A percentile compares a stretch with the other conserved stretches of the same genome.
phyloP scores from a whole-genome alignment of 106 monocot genomes.

The Phalaenopsis aphrodite region DNA sequence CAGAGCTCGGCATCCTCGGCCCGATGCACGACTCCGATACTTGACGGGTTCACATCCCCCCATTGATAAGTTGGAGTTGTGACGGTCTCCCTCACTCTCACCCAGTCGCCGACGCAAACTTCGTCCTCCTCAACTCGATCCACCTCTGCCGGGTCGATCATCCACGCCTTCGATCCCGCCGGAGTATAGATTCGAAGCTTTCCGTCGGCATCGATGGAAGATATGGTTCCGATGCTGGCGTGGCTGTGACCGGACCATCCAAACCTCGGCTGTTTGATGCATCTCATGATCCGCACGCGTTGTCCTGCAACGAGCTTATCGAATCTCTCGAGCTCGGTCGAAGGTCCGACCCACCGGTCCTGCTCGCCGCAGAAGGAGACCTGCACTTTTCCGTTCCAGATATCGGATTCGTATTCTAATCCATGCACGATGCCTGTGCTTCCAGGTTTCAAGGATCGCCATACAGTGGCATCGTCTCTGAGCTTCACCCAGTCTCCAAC shows the following conservation, averaged over 20 bases:
- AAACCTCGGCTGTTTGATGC: slow-evolving; percentile 83
- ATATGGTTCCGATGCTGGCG: slow-evolving; percentile 67
- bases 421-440: slow-evolving; percentile 87
- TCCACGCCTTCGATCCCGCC: slow-evolving; percentile 80
- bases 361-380: slow-evolving; percentile 93
- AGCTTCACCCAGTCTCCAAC: slow-evolving; percentile 95
- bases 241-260: slow-evolving; percentile 93
- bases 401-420: slow-evolving; percentile 61
- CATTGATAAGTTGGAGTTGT: slow-evolving; percentile 81
- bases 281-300: slow-evolving; percentile 53
- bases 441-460: slow-evolving; percentile 78
- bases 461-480: slow-evolving; percentile 26
- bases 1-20: slow-evolving; percentile 65
- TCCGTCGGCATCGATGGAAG: slow-evolving; percentile 92
- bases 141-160: slow-evolving; percentile 88
- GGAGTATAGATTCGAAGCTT: slow-evolving; percentile 85
- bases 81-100: slow-evolving; percentile 55
- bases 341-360: slow-evolving; percentile 78
- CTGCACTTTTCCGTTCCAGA: slow-evolving; percentile 78
- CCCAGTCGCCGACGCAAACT: slow-evolving; percentile 81
- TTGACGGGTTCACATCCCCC: slow-evolving; percentile 79
- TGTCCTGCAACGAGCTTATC: slow-evolving; percentile 53
- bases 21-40: slow-evolving; percentile 82
- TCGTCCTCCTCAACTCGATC: slow-evolving; percentile 80
- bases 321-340: slow-evolving; percentile 47